Evolutionary conservation across 2,329 filamentous ascomycete genomes (phyloP), one percentile per base, ranked within the genome.

Genomic region (Trichophaea hybrida): DNA sequence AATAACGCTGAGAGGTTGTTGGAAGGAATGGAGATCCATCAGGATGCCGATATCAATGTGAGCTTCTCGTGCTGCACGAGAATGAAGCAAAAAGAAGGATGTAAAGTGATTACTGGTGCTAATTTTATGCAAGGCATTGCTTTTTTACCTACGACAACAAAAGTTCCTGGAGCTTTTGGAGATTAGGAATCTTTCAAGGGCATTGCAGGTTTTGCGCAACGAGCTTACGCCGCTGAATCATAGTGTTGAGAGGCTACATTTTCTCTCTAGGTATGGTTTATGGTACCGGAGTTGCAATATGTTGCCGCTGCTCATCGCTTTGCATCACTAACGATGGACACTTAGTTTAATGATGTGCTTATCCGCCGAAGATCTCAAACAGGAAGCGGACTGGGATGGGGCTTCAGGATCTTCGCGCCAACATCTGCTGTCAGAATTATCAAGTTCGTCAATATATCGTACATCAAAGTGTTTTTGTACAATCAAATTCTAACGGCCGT

Each of bases 81-180:
- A 34, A 6, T 5, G 50, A 35, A n/a, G 50, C 10, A 35, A n/a
- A n/a, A 35, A 35, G 31, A n/a, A 53, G 40, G 4, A 5, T 13
- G 24, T 46, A 5, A 12, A 17, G 40, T 6, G 40, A 37, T 35
- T 35, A 7, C 31, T 13, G 33, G 33, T 53, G 50, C 50, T 53
- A 53, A 53, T 53, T 43, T 53, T n/a, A 17, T 53, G 10, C 13
- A 55, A 68, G 67, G 66, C 66, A 17, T 56, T 98, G 85, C 79
- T 84, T 51, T 96, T 97, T 71, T 84, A 83, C 76, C 76, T 98
- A 68, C 80, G 91, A 64, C 86, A 94, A 70, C 93, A 98, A 71
- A 97, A 97, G 72, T 98, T 91, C 68, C 76, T 98, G 34, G 93
- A 98, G 74, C 75, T 95, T 6, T 75, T 98, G 48, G 90, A 97